phyloP scores from a whole-genome alignment of 768 basidiomycete species.

The Asterophora lycoperdoides region DNA sequence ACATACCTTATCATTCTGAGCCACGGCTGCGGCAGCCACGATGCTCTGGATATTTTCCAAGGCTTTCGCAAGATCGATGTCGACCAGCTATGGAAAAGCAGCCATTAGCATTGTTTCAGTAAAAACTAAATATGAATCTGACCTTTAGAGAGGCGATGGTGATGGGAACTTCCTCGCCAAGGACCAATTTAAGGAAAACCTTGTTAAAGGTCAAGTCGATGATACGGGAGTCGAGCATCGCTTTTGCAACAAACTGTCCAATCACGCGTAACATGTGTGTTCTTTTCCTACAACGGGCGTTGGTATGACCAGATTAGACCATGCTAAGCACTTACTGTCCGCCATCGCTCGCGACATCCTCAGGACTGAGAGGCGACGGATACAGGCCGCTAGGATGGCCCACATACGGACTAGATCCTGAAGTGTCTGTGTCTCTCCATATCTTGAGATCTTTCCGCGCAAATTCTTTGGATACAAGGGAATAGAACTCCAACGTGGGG shows the following conservation, averaged over 20 bases:
- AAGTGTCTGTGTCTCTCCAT: slow-evolving; percentile 83
- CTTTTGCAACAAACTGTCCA: slow-evolving; percentile 96
- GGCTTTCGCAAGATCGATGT: slow-evolving; percentile 81
- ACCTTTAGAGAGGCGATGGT: slow-evolving; percentile 83
- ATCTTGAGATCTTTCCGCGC: slow-evolving; percentile 82
- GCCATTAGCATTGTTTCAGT: slow-evolving; percentile 7
- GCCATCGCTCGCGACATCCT: slow-evolving; percentile 67
- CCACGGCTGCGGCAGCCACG: slow-evolving; percentile 39
- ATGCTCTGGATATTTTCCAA: slow-evolving; percentile 75
- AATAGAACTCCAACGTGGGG: slow-evolving; percentile 97
- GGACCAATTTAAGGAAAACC: slow-evolving; percentile 86
- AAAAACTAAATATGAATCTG: slow-evolving; percentile 13
- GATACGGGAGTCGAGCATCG: slow-evolving; percentile 94
- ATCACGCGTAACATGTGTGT: slow-evolving; percentile 85
- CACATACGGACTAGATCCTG: slow-evolving; percentile 64
- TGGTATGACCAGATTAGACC: neutral
- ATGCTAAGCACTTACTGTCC: slow-evolving; percentile 54
- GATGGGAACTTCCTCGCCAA: slow-evolving; percentile 82
- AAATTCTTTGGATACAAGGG: slow-evolving; percentile 94
- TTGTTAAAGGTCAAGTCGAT: slow-evolving; percentile 95
- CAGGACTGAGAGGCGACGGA: slow-evolving; percentile 74
- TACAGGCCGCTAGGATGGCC: slow-evolving; percentile 83
- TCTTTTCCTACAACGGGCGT: slow-evolving; percentile 53
- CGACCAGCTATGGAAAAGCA: slow-evolving; percentile 58
- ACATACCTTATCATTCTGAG: slow-evolving; percentile 53